Evolutionary conservation across 345 rosid genomes (phyloP), one percentile per base, ranked within the genome.

Genomic region (Euclidium syriacum): DNA sequence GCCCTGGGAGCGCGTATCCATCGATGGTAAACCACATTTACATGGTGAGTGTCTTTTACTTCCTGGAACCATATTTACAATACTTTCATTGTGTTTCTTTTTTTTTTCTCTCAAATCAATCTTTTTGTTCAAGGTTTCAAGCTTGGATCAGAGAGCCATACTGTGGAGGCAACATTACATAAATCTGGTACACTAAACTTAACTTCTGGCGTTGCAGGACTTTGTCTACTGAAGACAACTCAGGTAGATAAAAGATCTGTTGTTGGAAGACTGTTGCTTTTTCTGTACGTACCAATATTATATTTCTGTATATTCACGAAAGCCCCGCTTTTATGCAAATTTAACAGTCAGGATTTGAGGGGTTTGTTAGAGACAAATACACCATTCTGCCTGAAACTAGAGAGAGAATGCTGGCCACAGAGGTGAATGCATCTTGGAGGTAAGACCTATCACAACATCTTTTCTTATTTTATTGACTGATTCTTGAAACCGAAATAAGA

Each of bases 81-180:
- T 44, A 18, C 19, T 14, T 25, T 72, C 7, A 42, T 41, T n/a
- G 22, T 23, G 5, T 58, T 30, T 14, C 52, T 59, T n/a, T n/a
- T n/a, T n/a, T n/a, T n/a, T n/a, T n/a, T n/a, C n/a, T n/a, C n/a
- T n/a, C n/a, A n/a, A n/a, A n/a, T n/a, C 50, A 14, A 33, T 44
- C 65, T n/a, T 23, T 30, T 36, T 29, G 10, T 58, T 79, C 29
- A 80, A 94, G 97, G 99, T 73, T 94, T 87, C 60, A 87, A 84
- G 80, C 97, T 87, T 50, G 99, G 99, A 61, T 78, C 86, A n/a
- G 99, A 94, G 80, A 94, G 74, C 79, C 99, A 85, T 68, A 83
- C 88, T 7, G 42, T 78, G 0, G 91, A 94, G 79, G 96, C 77
- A 10, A 71, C 60, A 51, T 81, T 87, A 38, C 75, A 81, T 65